phyloP scores from a whole-genome alignment of 2,329 filamentous ascomycete species.

The Neonectria magnoliae region DNA sequence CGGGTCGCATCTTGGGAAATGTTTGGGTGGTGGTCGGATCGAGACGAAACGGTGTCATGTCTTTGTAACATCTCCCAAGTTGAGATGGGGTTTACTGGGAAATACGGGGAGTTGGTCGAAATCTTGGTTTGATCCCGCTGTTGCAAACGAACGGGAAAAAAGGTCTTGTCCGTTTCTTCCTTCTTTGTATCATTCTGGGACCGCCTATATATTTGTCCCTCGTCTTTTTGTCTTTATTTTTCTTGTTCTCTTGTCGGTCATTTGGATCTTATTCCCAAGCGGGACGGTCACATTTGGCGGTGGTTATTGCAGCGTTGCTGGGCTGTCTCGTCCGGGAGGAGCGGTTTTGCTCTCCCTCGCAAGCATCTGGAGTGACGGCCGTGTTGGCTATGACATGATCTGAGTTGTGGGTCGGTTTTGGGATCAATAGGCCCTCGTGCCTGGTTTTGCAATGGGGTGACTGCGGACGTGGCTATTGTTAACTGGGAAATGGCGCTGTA shows the following conservation, averaged over 20 bases:
- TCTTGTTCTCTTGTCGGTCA: conserved; percentile 28
- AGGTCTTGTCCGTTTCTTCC: conserved; percentile 41
- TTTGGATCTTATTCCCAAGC: conserved; percentile 16
- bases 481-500: conserved; percentile 48
- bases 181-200: conserved; percentile 44
- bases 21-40: conserved; percentile 47
- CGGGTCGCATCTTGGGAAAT: conserved; percentile 49
- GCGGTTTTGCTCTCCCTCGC: conserved; percentile 38
- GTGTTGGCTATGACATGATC: conserved; percentile 47
- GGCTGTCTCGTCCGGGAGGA: conserved; percentile 42
- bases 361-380: conserved; percentile 47
- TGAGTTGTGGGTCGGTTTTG: conserved; percentile 46
- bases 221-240: conserved; percentile 31
- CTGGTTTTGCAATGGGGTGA: conserved; percentile 50
- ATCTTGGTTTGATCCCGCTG: conserved; percentile 43
- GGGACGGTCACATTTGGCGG: conserved; percentile 32
- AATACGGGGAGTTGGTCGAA: conserved; percentile 52
- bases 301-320: conserved; percentile 42
- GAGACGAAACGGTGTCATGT: conserved; percentile 50
- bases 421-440: conserved; percentile 48
- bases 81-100: conserved; percentile 45
- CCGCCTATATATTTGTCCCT: conserved; percentile 45
- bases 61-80: conserved; percentile 42
- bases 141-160: conserved; percentile 47
- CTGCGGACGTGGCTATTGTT: conserved; percentile 46